Evolutionary conservation across 2,329 filamentous ascomycete genomes (phyloP), one percentile per base, ranked within the genome.

Genomic region (Pseudogymnoascus sp.): DNA sequence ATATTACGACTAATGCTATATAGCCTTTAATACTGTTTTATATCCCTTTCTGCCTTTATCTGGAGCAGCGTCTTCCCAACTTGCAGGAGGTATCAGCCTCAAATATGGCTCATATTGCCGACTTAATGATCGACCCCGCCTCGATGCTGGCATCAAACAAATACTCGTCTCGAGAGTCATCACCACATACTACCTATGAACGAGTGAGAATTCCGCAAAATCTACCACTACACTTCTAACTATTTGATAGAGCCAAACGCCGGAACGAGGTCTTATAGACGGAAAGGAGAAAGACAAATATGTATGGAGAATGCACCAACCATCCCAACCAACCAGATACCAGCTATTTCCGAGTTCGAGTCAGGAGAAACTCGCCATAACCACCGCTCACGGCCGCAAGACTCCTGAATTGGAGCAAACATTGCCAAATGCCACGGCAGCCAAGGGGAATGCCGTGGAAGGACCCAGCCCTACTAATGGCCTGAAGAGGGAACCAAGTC

Each of bases 31-130:
- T 57, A 57, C 51, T 57, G 51, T 57, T 57, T 57, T 34, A 11
- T 57, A 57, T 57, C 51, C 51, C 51, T 34, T 57, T 57, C 5
- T 57, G 51, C n/a, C 26, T 57, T 57, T 57, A 57, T 57, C 51
- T 57, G 51, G 29, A 57, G 51, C 51, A 57, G 29, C 26, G 47
- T 12, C n/a, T 34, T 34, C 51, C 51, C 51, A 57, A 57, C 51
- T 57, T 18, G 26, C 51, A 57, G 16, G 51, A 57, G 26, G 29
- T 34, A 61, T 40, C 59, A 61, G 59, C 34, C 59, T 42, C 59
- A 40, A 37, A 65, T 64, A 86, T 86, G 84, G 82, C 83, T 75
- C 84, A 87, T 74, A 86, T 86, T 74, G 82, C 81, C 73, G 81
- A 77, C 69, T 85, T 83, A 73, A 78, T 86, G 76, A 75, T 81